Evolutionary conservation across 352 stramenopile species (phyloP).

Genomic region (Phytophthora litchii): DNA sequence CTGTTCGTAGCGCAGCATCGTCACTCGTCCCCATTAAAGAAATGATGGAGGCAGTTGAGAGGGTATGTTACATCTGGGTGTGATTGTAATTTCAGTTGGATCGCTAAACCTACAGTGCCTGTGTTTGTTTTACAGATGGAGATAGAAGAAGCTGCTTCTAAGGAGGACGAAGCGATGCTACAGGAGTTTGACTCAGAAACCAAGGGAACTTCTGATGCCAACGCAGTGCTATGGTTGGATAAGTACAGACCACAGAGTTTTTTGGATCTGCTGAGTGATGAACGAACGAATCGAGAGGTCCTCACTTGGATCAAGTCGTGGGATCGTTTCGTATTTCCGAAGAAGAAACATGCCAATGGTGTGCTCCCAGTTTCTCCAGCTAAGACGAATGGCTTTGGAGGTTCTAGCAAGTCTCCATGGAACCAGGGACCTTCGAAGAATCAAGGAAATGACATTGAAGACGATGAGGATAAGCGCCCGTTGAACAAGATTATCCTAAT

Average conservation of each 20-base stretch:
- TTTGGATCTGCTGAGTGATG: conserved; percentile 95
- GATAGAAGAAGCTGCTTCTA: conserved; percentile 63
- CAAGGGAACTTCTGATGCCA: conserved; percentile 1
- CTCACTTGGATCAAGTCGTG: conserved; percentile 94
- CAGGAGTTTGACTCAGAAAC: conserved; percentile 8
- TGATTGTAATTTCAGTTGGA: not conserved
- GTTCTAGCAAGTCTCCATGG: conserved; percentile 20
- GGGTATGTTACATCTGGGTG: conserved; percentile 30
- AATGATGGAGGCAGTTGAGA: conserved; percentile 64
- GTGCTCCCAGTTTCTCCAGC: conserved; percentile 15
- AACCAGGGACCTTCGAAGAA: conserved; percentile 6
- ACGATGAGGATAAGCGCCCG: conserved; percentile 63
- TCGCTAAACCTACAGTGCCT: conserved; percentile 8
- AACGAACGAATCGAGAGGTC: conserved; percentile 97
- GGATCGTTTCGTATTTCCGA: conserved; percentile 95
- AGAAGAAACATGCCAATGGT: conserved; percentile 48
- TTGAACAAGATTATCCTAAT: conserved; percentile 94
- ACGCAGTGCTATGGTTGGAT: conserved; percentile 93
- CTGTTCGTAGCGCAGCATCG: conserved; percentile 21
- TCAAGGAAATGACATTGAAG: conserved; percentile 22
- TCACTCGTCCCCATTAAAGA: conserved; percentile 58
- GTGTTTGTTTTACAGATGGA: conserved; percentile 50
- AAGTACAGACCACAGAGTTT: conserved; percentile 96
- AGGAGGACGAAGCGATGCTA: conserved; percentile 27
- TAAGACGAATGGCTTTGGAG: conserved; percentile 11